Evolutionary conservation across 306 rosid genomes (phyloP).

Genomic region (Elaeagnus macrophylla): DNA sequence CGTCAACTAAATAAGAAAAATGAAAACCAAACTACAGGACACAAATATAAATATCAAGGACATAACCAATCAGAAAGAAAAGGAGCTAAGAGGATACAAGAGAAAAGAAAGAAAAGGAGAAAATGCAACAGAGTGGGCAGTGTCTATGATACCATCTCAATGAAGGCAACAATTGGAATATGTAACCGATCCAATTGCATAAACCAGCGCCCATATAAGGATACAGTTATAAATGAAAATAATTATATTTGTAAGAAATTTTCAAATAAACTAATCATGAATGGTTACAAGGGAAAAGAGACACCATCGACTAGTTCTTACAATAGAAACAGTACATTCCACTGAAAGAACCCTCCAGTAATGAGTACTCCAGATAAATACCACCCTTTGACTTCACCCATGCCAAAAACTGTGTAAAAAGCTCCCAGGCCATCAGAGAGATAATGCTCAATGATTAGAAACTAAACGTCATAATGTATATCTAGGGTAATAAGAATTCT

Average conservation of each 20-base stretch:
- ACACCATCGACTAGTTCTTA: constrained; percentile 95
- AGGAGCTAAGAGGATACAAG: too few relatives aligned
- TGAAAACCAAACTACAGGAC: too few relatives aligned
- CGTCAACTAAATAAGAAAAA: background rate
- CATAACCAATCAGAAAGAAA: too few relatives aligned
- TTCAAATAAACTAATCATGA: constrained; percentile 34
- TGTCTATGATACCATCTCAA: background rate
- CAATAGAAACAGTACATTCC: constrained; percentile 95
- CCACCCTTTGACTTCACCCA: constrained; percentile 56
- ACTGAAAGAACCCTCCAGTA: constrained; percentile 76
- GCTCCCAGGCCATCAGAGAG: constrained; percentile 68
- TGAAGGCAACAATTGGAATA: constrained; percentile 16
- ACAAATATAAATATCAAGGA: too few relatives aligned
- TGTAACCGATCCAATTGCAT: constrained; percentile 28
- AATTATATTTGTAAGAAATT: constrained; percentile 13
- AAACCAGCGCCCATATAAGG: constrained; percentile 48
- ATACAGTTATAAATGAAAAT: constrained; percentile 26
- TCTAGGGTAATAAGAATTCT: constrained; percentile 58
- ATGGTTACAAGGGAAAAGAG: constrained; percentile 57
- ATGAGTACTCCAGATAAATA: constrained; percentile 48
- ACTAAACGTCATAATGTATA: constrained; percentile 64
- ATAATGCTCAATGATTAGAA: constrained; percentile 72
- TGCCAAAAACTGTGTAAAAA: constrained; percentile 60
- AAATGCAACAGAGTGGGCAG: too few relatives aligned
- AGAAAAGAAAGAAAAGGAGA: too few relatives aligned